Percentiles rank a stretch among this genome's conserved stretches.
These are phyloP conservation scores for Pseudogymnoascus sp. DNA, from an alignment of 2,329 filamentous ascomycete genomes.

Conservation along the genomic window DNA sequence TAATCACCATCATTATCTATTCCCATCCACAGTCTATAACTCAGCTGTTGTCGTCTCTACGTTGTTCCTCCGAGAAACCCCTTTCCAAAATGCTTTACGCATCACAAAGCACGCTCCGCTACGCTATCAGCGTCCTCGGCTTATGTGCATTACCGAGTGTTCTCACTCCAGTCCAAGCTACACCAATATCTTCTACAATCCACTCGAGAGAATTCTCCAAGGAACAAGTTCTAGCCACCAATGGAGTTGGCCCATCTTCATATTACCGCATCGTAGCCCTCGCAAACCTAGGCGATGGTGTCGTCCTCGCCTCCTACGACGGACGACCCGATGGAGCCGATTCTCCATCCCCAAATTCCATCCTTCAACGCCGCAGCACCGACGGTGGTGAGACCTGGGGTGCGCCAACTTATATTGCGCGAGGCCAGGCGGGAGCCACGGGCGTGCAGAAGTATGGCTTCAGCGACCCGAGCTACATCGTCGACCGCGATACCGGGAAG, in stretches of 20 bases:
- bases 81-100: neutral
- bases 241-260: neutral
- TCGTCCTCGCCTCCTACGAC: neutral
- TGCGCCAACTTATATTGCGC: neutral
- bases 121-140: neutral
- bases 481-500: neutral
- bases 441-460: conserved; percentile 2
- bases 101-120: neutral
- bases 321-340: neutral
- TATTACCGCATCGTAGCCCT: conserved; percentile 7
- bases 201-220: neutral
- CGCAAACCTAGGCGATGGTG: neutral
- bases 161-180: neutral
- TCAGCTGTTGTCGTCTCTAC: neutral
- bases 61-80: neutral
- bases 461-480: neutral
- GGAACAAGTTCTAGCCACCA: neutral
- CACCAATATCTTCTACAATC: neutral
- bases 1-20: neutral
- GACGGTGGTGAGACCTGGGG: neutral
- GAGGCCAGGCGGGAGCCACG: neutral
- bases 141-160: neutral
- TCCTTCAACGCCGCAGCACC: neutral
- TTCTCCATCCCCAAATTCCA: neutral
- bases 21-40: neutral